Evolutionary conservation across 306 rosid species (phyloP).

Genomic region (Quercus mongolica): DNA sequence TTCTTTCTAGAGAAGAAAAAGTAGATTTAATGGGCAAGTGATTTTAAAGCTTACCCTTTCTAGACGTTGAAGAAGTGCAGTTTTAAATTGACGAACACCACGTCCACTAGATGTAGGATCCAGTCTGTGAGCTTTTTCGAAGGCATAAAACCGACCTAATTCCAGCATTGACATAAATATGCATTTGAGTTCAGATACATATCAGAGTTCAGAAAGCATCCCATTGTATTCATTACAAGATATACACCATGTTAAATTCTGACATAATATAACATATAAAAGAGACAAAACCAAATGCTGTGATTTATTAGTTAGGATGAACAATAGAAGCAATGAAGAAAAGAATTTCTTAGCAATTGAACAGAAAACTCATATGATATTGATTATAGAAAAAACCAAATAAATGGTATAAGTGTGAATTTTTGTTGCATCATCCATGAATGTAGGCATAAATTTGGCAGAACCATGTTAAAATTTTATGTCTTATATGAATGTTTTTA

Average conservation of each 20-base stretch:
- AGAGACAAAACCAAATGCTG: constrained; percentile 3
- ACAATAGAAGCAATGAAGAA: background rate
- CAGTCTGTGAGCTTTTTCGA: constrained; percentile 90
- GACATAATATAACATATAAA: constrained; percentile 8
- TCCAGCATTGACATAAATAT: constrained; percentile 12
- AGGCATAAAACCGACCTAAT: constrained; percentile 96
- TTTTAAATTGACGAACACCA: constrained; percentile 97
- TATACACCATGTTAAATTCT: background rate
- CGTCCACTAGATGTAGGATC: constrained; percentile 96
- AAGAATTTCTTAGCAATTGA: background rate
- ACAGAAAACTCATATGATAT: background rate
- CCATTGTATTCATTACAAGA: background rate
- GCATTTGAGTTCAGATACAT: constrained; percentile 17
- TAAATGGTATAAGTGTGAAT: background rate
- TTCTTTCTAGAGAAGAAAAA: background rate
- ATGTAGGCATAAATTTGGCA: too few relatives aligned
- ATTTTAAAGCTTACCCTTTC: constrained; percentile 62
- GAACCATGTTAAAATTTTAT: too few relatives aligned
- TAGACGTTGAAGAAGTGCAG: constrained; percentile 96
- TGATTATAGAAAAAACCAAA: background rate
- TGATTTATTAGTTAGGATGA: background rate
- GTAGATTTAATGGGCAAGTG: constrained; percentile 1
- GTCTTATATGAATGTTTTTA: too few relatives aligned
- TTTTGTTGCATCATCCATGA: too few relatives aligned
- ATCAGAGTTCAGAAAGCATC: constrained; percentile 13